A percentile compares a stretch with the other conserved stretches of the same genome.
phyloP scores from a whole-genome alignment of 805 yeast species.

The Candida tallmaniae region DNA sequence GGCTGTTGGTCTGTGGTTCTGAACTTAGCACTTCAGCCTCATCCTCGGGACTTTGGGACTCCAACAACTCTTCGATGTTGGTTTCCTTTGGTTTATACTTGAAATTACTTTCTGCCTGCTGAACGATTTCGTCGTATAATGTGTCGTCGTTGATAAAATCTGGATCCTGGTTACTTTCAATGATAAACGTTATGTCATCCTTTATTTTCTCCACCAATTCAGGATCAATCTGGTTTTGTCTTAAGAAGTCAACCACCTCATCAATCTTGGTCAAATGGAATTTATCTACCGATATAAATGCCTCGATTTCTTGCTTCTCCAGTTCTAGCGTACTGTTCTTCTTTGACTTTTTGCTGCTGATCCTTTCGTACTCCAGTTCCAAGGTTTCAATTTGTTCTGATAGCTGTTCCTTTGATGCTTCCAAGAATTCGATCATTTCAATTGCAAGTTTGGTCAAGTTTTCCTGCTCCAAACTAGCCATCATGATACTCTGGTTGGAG shows the following conservation, averaged over 20 bases:
- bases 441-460: constrained; percentile 28
- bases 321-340: constrained; percentile 36
- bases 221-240: constrained; percentile 23
- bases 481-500: constrained; percentile 42
- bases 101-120: constrained; percentile 17
- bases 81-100: constrained; percentile 10
- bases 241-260: constrained; percentile 26
- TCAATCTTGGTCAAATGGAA: constrained; percentile 36
- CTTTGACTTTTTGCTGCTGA: constrained; percentile 33
- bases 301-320: constrained; percentile 37
- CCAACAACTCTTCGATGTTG: constrained; percentile 5
- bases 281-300: constrained; percentile 24
- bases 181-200: constrained; percentile 35
- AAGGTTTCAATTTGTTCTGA: constrained; percentile 31
- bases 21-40: background rate
- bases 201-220: constrained; percentile 30
- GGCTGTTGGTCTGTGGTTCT: background rate
- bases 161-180: constrained; percentile 36
- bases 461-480: constrained; percentile 32
- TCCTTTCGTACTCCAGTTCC: constrained; percentile 38
- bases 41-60: background rate
- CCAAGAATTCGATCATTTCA: constrained; percentile 30
- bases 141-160: constrained; percentile 35
- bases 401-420: constrained; percentile 26
- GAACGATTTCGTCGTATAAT: constrained; percentile 39